phyloP scores from a whole-genome alignment of 2,329 filamentous ascomycete genomes.

The Calcarisporium arbuscula region DNA sequence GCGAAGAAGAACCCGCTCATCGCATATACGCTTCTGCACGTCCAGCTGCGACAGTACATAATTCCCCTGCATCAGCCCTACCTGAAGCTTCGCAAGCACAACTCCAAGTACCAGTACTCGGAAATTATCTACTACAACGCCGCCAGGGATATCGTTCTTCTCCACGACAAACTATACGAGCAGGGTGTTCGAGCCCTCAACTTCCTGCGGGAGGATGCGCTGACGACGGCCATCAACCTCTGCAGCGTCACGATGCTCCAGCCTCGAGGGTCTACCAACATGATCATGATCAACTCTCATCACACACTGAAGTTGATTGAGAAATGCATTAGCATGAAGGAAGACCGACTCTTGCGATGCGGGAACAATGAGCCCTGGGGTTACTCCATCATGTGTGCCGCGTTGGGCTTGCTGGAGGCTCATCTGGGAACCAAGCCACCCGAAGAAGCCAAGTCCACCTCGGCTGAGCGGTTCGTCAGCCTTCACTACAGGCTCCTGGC shows the following conservation, averaged over 20 bases:
- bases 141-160: constrained; percentile 54
- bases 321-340: constrained; percentile 54
- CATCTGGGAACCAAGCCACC: constrained; percentile 52
- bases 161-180: constrained; percentile 54
- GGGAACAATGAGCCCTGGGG: constrained; percentile 61
- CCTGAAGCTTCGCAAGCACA: constrained; percentile 51
- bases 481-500: constrained; percentile 52
- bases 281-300: constrained; percentile 56
- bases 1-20: constrained; percentile 49
- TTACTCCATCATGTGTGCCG: constrained; percentile 57
- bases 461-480: constrained; percentile 53
- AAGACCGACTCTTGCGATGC: constrained; percentile 53
- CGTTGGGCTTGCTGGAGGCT: constrained; percentile 51
- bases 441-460: constrained; percentile 51
- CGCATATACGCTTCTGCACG: constrained; percentile 53
- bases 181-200: constrained; percentile 53
- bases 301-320: constrained; percentile 57
- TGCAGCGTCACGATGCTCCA: constrained; percentile 57
- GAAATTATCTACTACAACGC: constrained; percentile 60
- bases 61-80: constrained; percentile 56
- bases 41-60: constrained; percentile 56
- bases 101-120: constrained; percentile 56
- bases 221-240: constrained; percentile 55
- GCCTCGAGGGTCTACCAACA: constrained; percentile 50
- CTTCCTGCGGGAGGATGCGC: constrained; percentile 53